Evolutionary conservation across 2,329 filamentous ascomycete genomes (phyloP), one percentile per base, ranked within the genome.

Genomic region (Aspergillus sp.): DNA sequence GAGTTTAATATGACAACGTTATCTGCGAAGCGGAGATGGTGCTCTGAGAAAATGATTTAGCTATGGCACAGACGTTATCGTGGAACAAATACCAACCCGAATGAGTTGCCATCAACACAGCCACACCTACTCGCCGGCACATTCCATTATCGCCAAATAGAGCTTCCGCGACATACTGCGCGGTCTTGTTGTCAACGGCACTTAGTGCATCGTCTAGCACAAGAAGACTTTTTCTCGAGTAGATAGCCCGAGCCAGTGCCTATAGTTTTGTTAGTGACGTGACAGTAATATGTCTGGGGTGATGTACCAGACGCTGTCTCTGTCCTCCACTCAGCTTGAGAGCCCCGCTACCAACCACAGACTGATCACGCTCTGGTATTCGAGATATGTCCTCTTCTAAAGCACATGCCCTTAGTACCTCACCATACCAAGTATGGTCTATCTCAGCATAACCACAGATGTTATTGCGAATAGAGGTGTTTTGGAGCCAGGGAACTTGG

Each of bases 401-500:
- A 0, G 90, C 89, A 64, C 90, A 93, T 4, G 87, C 88, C 36
- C 86, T 81, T 7, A 92, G 73, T 0, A 91, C 90, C 64, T 86
- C 84, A 1, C 80, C 76, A 70, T 93, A 93, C 54, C 91, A 84
- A 10, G 82, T 78, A 54, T 86, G 78, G 59, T 91, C 84, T 7
- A 91, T 77, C 0, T 89, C 89, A 61, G 92, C 92, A 0, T 90
- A 73, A 53, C 39, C 39, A 9, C 53, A 47, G 0, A 93, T 89
- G 68, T 93, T 94, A 52, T 92, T 87, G 55, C 83, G 85, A 62
- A 94, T 85, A 13, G 86, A 89, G 1, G 88, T 88, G 66, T 92
- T 92, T 70, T 92, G 90, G 43, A 93, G 89, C 90, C 90, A 93
- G 0, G 90, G 90, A 6, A 88, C 90, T 69, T 92, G 89, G 2